phyloP scores from a whole-genome alignment of 768 basidiomycete genomes.

The Amylocystis lapponica region DNA sequence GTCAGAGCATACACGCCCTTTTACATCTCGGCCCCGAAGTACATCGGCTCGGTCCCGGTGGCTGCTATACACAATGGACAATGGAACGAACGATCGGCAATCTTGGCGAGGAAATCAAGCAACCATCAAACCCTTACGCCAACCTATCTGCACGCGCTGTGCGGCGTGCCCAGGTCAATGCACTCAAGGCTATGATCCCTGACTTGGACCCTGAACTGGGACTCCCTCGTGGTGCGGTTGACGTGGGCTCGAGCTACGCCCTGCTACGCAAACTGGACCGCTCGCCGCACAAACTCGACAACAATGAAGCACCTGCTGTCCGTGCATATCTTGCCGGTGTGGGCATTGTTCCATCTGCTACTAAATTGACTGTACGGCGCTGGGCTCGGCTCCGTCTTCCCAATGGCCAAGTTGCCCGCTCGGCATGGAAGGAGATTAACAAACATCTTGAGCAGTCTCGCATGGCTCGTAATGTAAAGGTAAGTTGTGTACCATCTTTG shows the following conservation, averaged over 20 bases:
- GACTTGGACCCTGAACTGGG: not conserved
- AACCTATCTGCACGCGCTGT: conserved; percentile 20
- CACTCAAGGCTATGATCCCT: conserved; percentile 9
- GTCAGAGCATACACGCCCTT: conserved; percentile 28
- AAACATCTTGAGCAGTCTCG: conserved; percentile 15
- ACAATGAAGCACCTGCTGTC: not conserved
- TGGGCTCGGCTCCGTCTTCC: conserved; percentile 33
- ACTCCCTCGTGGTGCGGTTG: not conserved
- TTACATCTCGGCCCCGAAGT: conserved; percentile 24
- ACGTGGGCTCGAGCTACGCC: not conserved
- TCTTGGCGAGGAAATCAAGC: conserved; percentile 20
- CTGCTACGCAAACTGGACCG: not conserved
- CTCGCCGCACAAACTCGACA: not conserved
- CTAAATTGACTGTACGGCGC: conserved; percentile 1
- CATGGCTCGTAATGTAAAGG: conserved; percentile 26
- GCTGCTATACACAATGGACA: conserved; percentile 12
- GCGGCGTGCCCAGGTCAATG: conserved; percentile 17
- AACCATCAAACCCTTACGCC: conserved; percentile 20
- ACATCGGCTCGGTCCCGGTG: conserved; percentile 13
- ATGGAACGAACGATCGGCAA: conserved; percentile 24
- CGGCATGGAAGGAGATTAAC: conserved; percentile 25
- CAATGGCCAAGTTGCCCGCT: conserved; percentile 33
- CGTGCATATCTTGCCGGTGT: not conserved
- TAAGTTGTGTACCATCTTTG: too few species aligned
- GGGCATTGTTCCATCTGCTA: not conserved